Conservation (phyloP, 805 yeast species). For the Schwanniomyces yamadae region DNA sequence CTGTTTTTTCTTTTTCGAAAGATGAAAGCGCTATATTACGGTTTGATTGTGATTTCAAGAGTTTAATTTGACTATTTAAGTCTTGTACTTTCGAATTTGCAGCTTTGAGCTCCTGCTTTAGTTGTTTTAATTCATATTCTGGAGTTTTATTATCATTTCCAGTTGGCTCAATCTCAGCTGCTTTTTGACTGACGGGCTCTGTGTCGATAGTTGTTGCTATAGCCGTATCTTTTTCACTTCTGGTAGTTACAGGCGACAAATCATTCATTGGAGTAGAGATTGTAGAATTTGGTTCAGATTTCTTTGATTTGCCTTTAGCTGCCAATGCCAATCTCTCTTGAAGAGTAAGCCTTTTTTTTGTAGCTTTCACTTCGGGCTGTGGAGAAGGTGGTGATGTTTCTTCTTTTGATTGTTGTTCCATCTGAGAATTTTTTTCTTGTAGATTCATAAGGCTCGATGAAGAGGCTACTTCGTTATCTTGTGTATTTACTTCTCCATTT, state of each 20-base stretch:
- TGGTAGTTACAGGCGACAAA: neutral
- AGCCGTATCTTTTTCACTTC: constrained; percentile 2
- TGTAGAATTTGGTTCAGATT: neutral
- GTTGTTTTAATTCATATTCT: constrained; percentile 4
- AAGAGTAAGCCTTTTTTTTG: constrained; percentile 65
- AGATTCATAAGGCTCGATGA: too few relatives aligned
- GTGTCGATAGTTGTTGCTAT: constrained; percentile 1
- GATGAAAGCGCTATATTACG: neutral
- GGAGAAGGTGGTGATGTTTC: too few relatives aligned
- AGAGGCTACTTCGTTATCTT: too few relatives aligned
- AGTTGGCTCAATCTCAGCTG: neutral
- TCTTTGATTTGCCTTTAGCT: constrained; percentile 49
- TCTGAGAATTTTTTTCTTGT: too few relatives aligned
- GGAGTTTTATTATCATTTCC: neutral
- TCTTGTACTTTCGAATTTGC: neutral
- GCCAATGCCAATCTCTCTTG: constrained; percentile 87
- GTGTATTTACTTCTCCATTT: too few relatives aligned
- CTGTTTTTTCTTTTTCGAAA: constrained; percentile 11
- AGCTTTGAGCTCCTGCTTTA: neutral
- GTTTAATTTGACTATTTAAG: neutral
- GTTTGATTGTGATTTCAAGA: neutral
- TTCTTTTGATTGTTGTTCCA: too few relatives aligned
- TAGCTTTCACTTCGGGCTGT: neutral
- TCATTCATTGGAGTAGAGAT: neutral
- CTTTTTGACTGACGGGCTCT: neutral